Evolutionary conservation across 2,329 filamentous ascomycete genomes (phyloP), one percentile per base, ranked within the genome.

Genomic region (Lasiodiplodia sp.): DNA sequence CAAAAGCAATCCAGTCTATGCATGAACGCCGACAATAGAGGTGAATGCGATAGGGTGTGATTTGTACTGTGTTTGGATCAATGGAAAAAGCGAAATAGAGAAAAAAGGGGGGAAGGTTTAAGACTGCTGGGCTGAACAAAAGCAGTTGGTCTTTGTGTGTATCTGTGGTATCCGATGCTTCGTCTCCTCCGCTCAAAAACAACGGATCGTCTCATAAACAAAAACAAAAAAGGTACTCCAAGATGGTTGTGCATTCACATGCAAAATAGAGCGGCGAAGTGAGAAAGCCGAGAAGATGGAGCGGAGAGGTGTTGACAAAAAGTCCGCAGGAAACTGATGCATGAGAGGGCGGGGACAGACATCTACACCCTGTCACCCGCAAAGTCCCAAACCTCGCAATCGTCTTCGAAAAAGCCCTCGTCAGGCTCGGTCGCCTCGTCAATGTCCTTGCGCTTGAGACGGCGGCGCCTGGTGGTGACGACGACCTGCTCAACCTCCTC

Each of bases 371-470:
- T 79, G 70, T 87, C 86, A 64, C 83, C 81, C 16, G 93, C 92
- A 86, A 96, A 96, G 81, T 97, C 93, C 71, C 97, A 86, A 68
- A 97, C 92, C 78, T 97, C 93, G 73, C 92, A 96, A 76, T 96
- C 94, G 77, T 97, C 93, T 80, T 97, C 94, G 75, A 97, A 97
- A 79, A 97, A 96, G 2, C 91, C 79, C 49, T 81, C 91, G 66
- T 88, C 87, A 68, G 92, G 91, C 55, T 89, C 89, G 57, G 77
- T 78, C 23, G 69, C 71, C 49, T 79, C 77, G 37, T 83, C 82
- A 18, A 81, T 78, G 47, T 81, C 77, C 69, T 78, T 74, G 65
- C 86, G 83, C 63, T 83, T 84, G 49, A 84, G 82, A 60, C 76
- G 87, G 69, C 92, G 88, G 65, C 92, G 86, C 70, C 93, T 86